Evolutionary conservation across 768 basidiomycete species (phyloP).

Genomic region (Boletales sp.): DNA sequence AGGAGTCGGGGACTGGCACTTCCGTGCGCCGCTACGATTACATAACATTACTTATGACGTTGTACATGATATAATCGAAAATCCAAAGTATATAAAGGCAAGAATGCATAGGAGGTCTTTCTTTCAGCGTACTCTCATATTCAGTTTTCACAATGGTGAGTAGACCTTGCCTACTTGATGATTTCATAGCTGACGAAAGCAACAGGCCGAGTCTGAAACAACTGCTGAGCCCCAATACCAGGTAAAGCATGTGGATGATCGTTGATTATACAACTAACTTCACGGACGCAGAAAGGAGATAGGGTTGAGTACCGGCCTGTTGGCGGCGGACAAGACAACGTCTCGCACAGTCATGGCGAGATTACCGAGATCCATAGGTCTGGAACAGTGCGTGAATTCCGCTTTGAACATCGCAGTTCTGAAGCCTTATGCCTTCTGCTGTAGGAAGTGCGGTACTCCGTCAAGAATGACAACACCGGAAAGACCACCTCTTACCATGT

Average conservation of each 20-base stretch:
- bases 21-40: too few relatives aligned
- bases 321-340: slow-evolving; percentile 37
- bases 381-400: slow-evolving; percentile 28
- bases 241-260: slow-evolving; percentile 6
- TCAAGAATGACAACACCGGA: slow-evolving; percentile 43
- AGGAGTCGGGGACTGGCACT: too few relatives aligned
- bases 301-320: slow-evolving; percentile 43
- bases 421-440: neutral
- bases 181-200: slow-evolving; percentile 1
- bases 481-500: slow-evolving; percentile 40
- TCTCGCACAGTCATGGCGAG: slow-evolving; percentile 36
- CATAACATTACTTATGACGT: slow-evolving; percentile 12
- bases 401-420: neutral
- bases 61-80: slow-evolving; percentile 11
- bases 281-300: slow-evolving; percentile 32
- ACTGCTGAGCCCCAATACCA: slow-evolving; percentile 17
- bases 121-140: neutral
- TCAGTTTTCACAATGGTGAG: slow-evolving; percentile 9
- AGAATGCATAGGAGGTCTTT: neutral
- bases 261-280: neutral
- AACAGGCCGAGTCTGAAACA: slow-evolving; percentile 14
- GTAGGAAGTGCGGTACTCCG: slow-evolving; percentile 34
- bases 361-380: slow-evolving; percentile 32
- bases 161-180: neutral
- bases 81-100: slow-evolving; percentile 12